Conservation (phyloP, 73 alveolate genomes). For the Paramecium bursaria region DNA sequence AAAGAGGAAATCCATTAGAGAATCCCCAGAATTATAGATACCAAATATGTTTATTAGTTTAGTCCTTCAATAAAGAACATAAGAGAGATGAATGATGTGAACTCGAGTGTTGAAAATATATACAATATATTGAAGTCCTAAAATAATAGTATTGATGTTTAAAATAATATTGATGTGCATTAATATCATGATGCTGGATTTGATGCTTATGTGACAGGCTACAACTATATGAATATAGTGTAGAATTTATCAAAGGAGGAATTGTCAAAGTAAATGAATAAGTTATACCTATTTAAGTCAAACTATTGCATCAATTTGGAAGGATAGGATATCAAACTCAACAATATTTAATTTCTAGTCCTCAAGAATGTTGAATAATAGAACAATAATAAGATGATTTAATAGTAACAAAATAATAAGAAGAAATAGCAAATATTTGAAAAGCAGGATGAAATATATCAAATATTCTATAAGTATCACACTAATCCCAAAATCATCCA, state of each 20-base stretch:
- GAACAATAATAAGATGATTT: neutral
- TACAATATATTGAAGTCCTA: neutral
- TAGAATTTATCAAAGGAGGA: neutral
- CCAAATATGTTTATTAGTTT: conserved; percentile 9
- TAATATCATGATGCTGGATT: conserved; percentile 45
- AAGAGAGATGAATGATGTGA: conserved; percentile 4
- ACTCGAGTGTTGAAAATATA: conserved; percentile 16
- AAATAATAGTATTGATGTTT: neutral
- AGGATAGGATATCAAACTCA: neutral
- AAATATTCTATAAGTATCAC: neutral
- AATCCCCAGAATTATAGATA: conserved; percentile 28
- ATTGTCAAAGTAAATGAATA: neutral
- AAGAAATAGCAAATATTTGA: neutral
- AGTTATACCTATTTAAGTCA: conserved; percentile 2
- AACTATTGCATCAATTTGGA: conserved; percentile 21
- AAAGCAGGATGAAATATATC: neutral
- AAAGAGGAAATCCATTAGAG: conserved; percentile 1
- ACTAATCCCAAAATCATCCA: neutral
- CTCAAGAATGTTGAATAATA: conserved; percentile 13
- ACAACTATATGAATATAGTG: neutral
- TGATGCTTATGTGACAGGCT: conserved; percentile 58
- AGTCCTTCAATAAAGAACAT: neutral
- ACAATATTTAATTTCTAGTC: neutral
- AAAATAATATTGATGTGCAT: neutral
- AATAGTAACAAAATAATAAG: neutral